Conservation (phyloP, 176 grass and related monocot species). For the Thalia dealbata region DNA sequence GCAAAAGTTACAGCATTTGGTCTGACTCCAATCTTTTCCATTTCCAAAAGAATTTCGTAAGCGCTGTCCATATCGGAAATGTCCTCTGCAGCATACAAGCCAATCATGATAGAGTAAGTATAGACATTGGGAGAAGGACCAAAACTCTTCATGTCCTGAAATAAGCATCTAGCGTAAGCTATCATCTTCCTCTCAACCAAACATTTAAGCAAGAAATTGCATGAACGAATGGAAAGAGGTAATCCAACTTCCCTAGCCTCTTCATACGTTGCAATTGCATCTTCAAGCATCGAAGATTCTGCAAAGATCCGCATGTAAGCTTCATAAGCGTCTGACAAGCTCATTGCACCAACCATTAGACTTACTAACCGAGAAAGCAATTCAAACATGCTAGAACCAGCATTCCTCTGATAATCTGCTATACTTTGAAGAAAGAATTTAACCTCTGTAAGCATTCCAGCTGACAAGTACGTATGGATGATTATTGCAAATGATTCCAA, state of each 20-base stretch:
- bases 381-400: conserved; percentile 29
- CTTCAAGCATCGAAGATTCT: conserved; percentile 35
- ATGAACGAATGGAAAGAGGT: conserved; percentile 27
- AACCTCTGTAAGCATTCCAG: conserved; percentile 27
- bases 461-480: conserved; percentile 23
- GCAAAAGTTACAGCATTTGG: conserved; percentile 50
- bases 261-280: conserved; percentile 40
- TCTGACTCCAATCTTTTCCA: conserved; percentile 28
- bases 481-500: conserved; percentile 14
- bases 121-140: conserved; percentile 51
- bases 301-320: conserved; percentile 31
- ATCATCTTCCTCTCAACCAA: conserved; percentile 40
- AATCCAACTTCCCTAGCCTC: conserved; percentile 43
- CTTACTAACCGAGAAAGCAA: conserved; percentile 33
- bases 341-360: conserved; percentile 30
- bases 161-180: conserved; percentile 31
- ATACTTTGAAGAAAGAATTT: conserved; percentile 34
- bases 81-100: conserved; percentile 41
- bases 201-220: conserved; percentile 59
- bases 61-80: conserved; percentile 41
- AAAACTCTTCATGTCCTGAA: conserved; percentile 53
- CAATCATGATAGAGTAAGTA: conserved; percentile 49
- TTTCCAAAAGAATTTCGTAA: conserved; percentile 45
- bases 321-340: conserved; percentile 47
- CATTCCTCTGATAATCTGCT: conserved; percentile 40